Percentiles rank a stretch among this genome's conserved stretches.
phyloP scores from a whole-genome alignment of 2,329 filamentous ascomycete genomes.

The Clarireedia sp. region DNA sequence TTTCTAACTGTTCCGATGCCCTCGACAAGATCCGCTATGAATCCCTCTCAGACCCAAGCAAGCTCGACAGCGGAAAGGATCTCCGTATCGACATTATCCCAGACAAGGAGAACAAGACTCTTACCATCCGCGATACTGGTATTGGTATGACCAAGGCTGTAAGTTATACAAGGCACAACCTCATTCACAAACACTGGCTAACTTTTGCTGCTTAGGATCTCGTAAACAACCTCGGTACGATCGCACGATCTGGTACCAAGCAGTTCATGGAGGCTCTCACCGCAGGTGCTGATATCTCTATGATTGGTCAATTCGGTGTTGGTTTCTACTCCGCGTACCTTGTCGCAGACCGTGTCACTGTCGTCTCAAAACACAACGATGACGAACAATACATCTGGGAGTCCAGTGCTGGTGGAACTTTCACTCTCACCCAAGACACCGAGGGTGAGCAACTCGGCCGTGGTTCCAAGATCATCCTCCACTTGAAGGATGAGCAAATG shows the following conservation, averaged over 20 bases:
- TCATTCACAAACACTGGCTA: neutral
- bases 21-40: constrained; percentile 99
- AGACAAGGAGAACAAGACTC: constrained; percentile 93
- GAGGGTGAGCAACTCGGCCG: constrained; percentile 87
- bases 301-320: constrained; percentile 99
- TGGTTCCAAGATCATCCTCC: constrained; percentile 95
- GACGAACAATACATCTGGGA: constrained; percentile 99
- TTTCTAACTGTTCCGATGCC: constrained; percentile 98
- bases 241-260: constrained; percentile 98
- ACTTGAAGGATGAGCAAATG: constrained; percentile 98
- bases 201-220: constrained; percentile 61
- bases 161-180: constrained; percentile 39
- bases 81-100: constrained; percentile 98
- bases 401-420: constrained; percentile 93
- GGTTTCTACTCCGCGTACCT: constrained; percentile 99
- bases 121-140: constrained; percentile 96
- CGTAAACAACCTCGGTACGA: constrained; percentile 99
- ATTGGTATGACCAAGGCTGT: constrained; percentile 99
- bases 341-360: constrained; percentile 90
- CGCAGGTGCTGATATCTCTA: constrained; percentile 97
- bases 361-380: constrained; percentile 98
- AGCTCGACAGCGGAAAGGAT: constrained; percentile 96
- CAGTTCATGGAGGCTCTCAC: constrained; percentile 99
- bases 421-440: constrained; percentile 84
- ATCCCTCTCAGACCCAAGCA: constrained; percentile 90